phyloP scores from a whole-genome alignment of 2,329 filamentous ascomycete genomes.

The Tolypocladium guangdongense region DNA sequence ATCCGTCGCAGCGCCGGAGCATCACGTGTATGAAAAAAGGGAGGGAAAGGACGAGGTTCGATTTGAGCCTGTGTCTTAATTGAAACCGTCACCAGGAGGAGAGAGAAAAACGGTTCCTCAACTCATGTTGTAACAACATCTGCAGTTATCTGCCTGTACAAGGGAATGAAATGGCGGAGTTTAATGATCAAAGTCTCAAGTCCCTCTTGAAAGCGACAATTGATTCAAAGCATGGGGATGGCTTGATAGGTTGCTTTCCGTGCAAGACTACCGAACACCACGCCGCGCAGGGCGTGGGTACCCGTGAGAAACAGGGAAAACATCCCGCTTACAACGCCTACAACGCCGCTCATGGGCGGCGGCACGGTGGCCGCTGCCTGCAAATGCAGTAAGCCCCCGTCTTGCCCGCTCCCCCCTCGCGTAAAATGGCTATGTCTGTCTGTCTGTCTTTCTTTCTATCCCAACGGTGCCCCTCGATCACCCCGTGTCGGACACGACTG shows the following conservation, averaged over 20 bases:
- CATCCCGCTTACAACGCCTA: background rate
- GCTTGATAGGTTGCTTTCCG: background rate
- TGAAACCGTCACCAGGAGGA: background rate
- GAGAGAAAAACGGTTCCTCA: background rate
- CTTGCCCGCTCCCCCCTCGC: background rate
- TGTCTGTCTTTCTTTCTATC: conserved; percentile 3
- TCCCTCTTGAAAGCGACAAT: background rate
- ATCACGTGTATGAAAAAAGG: background rate
- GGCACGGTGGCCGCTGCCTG: background rate
- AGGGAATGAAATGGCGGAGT: background rate
- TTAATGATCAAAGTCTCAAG: background rate
- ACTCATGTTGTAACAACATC: conserved; percentile 3
- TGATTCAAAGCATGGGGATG: background rate
- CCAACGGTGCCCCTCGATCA: background rate
- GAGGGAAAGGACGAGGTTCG: background rate
- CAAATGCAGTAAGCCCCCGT: background rate
- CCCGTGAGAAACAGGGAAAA: background rate
- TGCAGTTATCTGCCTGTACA: conserved; percentile 5
- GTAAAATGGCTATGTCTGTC: background rate
- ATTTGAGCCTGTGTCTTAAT: background rate
- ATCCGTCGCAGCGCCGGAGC: background rate
- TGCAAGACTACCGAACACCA: background rate
- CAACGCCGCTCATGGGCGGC: background rate
- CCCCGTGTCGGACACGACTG: background rate
- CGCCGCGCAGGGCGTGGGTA: background rate